phyloP scores from a whole-genome alignment of 2,329 filamentous ascomycete genomes.

The Cladosporium colombiae region DNA sequence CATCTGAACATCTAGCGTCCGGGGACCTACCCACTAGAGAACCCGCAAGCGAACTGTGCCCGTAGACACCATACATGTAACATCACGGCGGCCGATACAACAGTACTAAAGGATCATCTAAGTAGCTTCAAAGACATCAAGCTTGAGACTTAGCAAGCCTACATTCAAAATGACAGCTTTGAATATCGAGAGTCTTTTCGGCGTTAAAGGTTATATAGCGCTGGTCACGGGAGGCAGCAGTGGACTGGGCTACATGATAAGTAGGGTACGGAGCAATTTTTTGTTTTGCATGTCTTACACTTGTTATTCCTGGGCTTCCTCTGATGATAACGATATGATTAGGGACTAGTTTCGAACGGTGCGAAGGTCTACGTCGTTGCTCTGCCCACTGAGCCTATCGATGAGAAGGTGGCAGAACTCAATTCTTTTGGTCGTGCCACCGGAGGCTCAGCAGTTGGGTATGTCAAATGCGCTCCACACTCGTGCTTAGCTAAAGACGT shows the following conservation, averaged over 20 bases:
- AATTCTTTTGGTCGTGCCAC: conserved; percentile 40
- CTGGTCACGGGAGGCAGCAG: conserved; percentile 15
- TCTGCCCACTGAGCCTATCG: conserved; percentile 45
- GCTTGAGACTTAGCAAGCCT: not conserved
- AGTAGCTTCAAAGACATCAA: not conserved
- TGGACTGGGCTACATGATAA: conserved; percentile 13
- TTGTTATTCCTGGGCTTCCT: not conserved
- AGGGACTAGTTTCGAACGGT: conserved; percentile 10
- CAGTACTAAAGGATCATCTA: not conserved
- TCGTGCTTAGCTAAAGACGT: not conserved
- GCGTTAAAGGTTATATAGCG: conserved; percentile 9
- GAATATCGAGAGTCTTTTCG: not conserved
- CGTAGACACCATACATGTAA: not conserved
- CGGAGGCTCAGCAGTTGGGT: conserved; percentile 37
- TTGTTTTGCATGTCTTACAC: not conserved
- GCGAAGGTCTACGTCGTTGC: conserved; percentile 26
- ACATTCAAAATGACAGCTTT: not conserved
- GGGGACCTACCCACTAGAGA: not conserved
- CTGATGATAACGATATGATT: too few relatives aligned
- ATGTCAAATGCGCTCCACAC: not conserved
- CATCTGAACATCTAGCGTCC: not conserved
- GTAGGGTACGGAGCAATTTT: conserved; percentile 1
- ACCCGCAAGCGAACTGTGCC: not conserved
- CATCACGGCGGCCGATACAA: not conserved
- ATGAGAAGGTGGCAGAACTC: conserved; percentile 42